Conservation (phyloP, 768 basidiomycete genomes). For the Leccinum fibrillosum region DNA sequence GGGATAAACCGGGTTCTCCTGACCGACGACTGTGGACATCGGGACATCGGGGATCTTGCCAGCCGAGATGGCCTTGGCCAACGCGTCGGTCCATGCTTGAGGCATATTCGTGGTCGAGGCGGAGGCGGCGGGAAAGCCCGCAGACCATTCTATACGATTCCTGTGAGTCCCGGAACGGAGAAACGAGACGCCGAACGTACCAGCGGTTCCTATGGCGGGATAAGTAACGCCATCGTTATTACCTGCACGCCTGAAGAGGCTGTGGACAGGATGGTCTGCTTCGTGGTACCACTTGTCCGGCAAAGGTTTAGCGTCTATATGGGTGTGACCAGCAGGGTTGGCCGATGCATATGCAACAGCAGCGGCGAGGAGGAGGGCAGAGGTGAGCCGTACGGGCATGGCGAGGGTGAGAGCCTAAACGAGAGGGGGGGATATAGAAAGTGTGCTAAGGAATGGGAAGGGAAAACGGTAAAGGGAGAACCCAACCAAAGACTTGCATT, state of each 20-base stretch:
- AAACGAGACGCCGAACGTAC: slow-evolving; percentile 33
- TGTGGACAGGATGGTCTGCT: slow-evolving; percentile 55
- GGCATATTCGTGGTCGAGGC: slow-evolving; percentile 58
- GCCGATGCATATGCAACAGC: slow-evolving; percentile 19
- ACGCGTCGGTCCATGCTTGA: slow-evolving; percentile 65
- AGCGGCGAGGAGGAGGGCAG: slow-evolving; percentile 26
- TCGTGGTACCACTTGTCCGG: slow-evolving; percentile 58
- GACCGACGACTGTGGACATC: slow-evolving; percentile 36
- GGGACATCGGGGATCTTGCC: slow-evolving; percentile 75
- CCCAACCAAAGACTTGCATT: slow-evolving; percentile 10
- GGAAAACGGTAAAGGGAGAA: slow-evolving; percentile 6
- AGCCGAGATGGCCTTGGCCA: slow-evolving; percentile 60
- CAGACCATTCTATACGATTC: slow-evolving; percentile 51
- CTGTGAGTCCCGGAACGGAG: not conserved
- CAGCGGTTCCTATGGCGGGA: slow-evolving; percentile 55
- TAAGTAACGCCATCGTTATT: slow-evolving; percentile 46
- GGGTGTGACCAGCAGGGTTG: slow-evolving; percentile 16
- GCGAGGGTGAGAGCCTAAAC: slow-evolving; percentile 33
- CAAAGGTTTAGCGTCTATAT: slow-evolving; percentile 18
- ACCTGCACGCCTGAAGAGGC: slow-evolving; percentile 56
- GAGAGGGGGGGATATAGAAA: slow-evolving; percentile 35
- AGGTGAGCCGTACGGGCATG: slow-evolving; percentile 25
- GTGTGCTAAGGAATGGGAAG: slow-evolving; percentile 12
- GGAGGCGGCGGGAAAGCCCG: slow-evolving; percentile 51
- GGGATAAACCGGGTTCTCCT: slow-evolving; percentile 37